A percentile compares a stretch with the other conserved stretches of the same genome.
Evolutionary conservation across 2,329 filamentous ascomycete genomes (phyloP).

Genomic region (Dendryphion nanum): DNA sequence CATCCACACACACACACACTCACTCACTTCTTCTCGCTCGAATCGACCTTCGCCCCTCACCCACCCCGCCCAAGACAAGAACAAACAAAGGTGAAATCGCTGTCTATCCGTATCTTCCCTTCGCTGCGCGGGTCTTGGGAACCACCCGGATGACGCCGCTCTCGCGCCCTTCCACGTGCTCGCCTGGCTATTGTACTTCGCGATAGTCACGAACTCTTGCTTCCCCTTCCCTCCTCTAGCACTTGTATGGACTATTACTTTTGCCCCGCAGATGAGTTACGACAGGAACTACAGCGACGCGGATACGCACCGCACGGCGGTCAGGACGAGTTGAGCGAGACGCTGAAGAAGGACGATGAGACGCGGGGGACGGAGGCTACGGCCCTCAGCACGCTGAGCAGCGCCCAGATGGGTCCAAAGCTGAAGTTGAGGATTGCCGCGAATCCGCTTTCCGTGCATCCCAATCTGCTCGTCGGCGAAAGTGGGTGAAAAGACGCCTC

Average conservation of each 20-base stretch:
- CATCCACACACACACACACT: neutral
- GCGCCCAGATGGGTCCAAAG: neutral
- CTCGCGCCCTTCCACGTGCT: neutral
- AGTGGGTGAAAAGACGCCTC: slow-evolving; percentile 8
- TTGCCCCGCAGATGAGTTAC: slow-evolving; percentile 15
- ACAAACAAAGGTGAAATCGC: no score
- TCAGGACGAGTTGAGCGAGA: slow-evolving; percentile 20
- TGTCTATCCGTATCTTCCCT: no score
- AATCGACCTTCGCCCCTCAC: neutral
- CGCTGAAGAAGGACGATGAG: slow-evolving; percentile 17
- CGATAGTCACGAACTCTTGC: no score
- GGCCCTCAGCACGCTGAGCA: slow-evolving; percentile 12
- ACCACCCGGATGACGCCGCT: neutral
- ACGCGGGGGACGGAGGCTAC: slow-evolving; percentile 18
- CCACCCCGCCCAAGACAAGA: neutral
- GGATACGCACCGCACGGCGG: slow-evolving; percentile 6
- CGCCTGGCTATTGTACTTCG: neutral
- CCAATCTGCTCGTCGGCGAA: slow-evolving; percentile 16
- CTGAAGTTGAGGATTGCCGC: slow-evolving; percentile 6
- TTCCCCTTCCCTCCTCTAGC: neutral
- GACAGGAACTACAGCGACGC: slow-evolving; percentile 18
- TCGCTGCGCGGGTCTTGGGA: no score
- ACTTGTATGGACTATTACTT: slow-evolving; percentile 24
- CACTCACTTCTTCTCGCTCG: neutral
- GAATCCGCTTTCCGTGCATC: slow-evolving; percentile 10